Conservation (phyloP, 2,329 filamentous ascomycete species). For the Aspergillus melleus region DNA sequence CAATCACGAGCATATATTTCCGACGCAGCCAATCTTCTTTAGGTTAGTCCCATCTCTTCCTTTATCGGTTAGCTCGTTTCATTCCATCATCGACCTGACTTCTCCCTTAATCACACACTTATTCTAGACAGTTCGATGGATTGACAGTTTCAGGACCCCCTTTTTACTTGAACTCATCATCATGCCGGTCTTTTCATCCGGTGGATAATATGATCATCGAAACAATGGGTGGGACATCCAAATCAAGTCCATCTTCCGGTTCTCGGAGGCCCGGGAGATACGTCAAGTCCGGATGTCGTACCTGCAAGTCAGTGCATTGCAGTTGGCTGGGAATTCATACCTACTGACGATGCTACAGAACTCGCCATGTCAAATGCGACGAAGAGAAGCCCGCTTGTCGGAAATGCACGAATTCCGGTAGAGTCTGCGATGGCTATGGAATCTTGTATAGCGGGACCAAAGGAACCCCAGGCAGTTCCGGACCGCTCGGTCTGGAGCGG, state of each 20-base stretch:
- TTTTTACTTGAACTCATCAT: neutral
- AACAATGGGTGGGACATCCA: neutral
- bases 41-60: no score
- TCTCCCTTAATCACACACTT: no score
- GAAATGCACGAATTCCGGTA: neutral
- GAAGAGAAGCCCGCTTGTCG: neutral
- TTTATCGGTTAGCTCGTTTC: no score
- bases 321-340: neutral
- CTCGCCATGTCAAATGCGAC: neutral
- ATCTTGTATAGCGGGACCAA: conserved; percentile 38
- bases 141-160: no score
- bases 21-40: neutral
- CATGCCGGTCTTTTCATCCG: neutral
- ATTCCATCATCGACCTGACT: no score
- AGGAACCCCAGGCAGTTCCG: neutral
- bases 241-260: neutral
- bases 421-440: conserved; percentile 40
- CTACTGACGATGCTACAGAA: neutral
- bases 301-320: neutral
- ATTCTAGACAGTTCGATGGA: no score
- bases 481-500: neutral
- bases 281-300: neutral
- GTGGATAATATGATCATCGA: neutral
- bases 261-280: neutral
- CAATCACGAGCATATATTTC: neutral